phyloP scores from a whole-genome alignment of 441 rosid genomes.

The Rhodomyrtus psidioides region DNA sequence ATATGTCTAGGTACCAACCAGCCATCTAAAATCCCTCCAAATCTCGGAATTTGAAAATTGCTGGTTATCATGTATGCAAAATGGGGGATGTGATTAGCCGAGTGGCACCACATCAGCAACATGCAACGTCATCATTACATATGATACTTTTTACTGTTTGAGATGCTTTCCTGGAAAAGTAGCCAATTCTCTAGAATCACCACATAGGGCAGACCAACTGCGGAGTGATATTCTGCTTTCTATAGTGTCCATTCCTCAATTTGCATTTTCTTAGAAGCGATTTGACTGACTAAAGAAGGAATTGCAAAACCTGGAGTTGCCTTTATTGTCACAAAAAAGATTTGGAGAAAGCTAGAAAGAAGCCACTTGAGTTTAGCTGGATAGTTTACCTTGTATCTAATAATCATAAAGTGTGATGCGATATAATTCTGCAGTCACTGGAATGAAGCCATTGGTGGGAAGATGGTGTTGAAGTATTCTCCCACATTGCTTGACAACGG shows the following conservation, averaged over 20 bases:
- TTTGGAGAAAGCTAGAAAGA: neutral
- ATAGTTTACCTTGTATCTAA: neutral
- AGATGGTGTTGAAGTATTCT: neutral
- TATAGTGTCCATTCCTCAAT: neutral
- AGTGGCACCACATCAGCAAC: neutral
- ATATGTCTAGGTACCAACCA: neutral
- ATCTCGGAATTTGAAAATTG: neutral
- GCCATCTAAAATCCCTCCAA: neutral
- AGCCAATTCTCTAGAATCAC: neutral
- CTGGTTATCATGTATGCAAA: neutral
- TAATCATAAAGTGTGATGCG: neutral
- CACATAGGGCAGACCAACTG: neutral
- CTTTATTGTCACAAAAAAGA: neutral
- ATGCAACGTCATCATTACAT: neutral
- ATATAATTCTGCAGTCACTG: neutral
- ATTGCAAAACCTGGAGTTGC: neutral
- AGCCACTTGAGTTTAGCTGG: neutral
- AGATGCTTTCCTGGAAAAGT: neutral
- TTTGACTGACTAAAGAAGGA: neutral
- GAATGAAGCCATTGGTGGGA: neutral
- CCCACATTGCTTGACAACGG: too few relatives aligned
- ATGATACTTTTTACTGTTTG: neutral
- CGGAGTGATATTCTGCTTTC: neutral
- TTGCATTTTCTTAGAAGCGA: neutral
- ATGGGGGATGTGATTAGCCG: neutral